phyloP scores from a whole-genome alignment of 805 yeast genomes.

The Lachancea lanzarotensis region DNA sequence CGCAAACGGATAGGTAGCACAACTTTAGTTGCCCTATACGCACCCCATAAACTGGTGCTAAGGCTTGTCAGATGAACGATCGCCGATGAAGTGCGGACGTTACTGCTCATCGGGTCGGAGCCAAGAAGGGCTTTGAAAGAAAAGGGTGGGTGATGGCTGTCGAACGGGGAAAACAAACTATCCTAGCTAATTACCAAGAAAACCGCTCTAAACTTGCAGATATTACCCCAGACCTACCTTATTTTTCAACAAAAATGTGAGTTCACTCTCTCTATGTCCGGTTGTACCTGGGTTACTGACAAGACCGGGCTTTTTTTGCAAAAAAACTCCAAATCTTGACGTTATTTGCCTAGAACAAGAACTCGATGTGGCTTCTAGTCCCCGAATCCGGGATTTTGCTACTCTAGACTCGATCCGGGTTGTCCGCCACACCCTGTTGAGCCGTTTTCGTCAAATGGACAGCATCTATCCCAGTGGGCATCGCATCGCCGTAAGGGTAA shows the following conservation, averaged over 20 bases:
- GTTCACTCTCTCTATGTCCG: no score
- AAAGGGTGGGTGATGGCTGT: no score
- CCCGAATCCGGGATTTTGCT: conserved; percentile 2
- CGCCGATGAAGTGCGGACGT: conserved; percentile 9
- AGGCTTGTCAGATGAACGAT: conserved; percentile 18
- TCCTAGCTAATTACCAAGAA: no score
- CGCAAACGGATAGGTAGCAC: conserved; percentile 44
- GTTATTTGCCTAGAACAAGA: background rate
- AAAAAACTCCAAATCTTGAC: no score
- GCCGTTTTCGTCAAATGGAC: background rate
- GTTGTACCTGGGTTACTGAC: no score
- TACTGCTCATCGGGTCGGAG: background rate
- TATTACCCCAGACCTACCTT: no score
- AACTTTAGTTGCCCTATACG: conserved; percentile 22
- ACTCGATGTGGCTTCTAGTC: background rate
- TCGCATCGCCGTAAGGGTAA: background rate
- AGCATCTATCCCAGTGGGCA: background rate
- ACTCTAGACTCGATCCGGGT: conserved; percentile 1
- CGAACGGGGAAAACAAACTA: no score
- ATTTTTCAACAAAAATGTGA: no score
- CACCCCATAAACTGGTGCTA: conserved; percentile 24
- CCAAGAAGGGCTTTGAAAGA: no score
- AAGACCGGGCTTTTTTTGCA: no score
- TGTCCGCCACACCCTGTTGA: background rate
- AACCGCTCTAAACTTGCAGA: no score